Evolutionary conservation across 75 land plant species (phyloP), one percentile per base, ranked within the genome.

Genomic region (Picea glauca): DNA sequence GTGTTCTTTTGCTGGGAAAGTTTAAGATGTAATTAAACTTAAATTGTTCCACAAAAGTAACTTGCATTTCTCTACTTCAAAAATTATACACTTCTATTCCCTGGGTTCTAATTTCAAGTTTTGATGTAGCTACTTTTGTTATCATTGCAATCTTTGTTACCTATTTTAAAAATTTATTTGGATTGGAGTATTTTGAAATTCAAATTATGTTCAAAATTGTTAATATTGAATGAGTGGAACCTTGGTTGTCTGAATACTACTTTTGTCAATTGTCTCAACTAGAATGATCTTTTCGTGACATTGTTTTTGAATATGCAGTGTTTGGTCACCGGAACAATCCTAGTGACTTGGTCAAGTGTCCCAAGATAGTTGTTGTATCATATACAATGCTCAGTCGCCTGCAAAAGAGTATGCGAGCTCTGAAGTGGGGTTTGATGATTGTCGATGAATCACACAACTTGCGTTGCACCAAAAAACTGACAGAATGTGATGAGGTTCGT

Each of bases 391-490:
- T 97, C 64, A 77, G 77, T 67, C 90, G 90, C 56, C 85, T 94
- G 79, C 83, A 81, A 31, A 90, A 83, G 82, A 86, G 82, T 84
- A 94, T 97, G 85, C 74, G 86, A 58, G 80, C 84, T n/a, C 85
- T 35, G 56, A 85, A 90, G 26, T 97, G 99, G 99, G 91, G 85
- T 26, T 62, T 91, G 73, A 61, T 97, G 75, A 90, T 97, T 61
- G 89, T 97, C 75, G 99, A 97, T 85, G 99, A 97, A 79, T 91
- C 98, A 58, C 99, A 97, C 77, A 90, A 89, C 80, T 33, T 97
- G 60, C 93, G 92, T 13, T 94, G 98, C 78, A 85, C 98, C 14
- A 87, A 84, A 79, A 88, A 84, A 81, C 64, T 78, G 80, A 32
- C 62, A 35, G 98, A 93, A 88, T 58, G 87, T 65, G 90, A 88